Percentiles rank a stretch among this genome's conserved stretches.
Evolutionary conservation across 2,329 filamentous ascomycete species (phyloP).

Genomic region (Trichoderma afroharzianum): DNA sequence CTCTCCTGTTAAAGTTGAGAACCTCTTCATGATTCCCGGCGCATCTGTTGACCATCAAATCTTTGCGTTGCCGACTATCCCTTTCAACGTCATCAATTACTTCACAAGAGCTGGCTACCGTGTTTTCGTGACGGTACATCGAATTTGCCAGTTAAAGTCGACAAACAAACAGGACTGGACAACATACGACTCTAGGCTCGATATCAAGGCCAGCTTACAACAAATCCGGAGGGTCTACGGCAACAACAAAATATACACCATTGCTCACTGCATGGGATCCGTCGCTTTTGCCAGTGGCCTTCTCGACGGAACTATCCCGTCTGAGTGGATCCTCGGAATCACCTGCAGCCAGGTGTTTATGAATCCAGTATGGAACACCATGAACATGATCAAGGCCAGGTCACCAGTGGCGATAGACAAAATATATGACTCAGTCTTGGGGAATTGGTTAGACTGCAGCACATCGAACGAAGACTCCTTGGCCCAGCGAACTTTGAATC

Average conservation of each 20-base stretch:
- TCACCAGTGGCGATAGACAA: slow-evolving; percentile 48
- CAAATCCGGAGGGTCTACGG: slow-evolving; percentile 44
- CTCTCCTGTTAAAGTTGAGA: slow-evolving; percentile 29
- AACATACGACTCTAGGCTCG: slow-evolving; percentile 56
- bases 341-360: slow-evolving; percentile 61
- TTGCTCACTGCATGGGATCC: slow-evolving; percentile 62
- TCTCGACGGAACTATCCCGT: slow-evolving; percentile 57
- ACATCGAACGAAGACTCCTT: slow-evolving; percentile 41
- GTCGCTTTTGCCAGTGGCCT: slow-evolving; percentile 57
- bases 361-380: slow-evolving; percentile 54
- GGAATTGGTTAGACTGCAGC: slow-evolving; percentile 54
- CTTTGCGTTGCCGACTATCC: slow-evolving; percentile 59
- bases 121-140: slow-evolving; percentile 55
- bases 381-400: slow-evolving; percentile 55
- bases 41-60: slow-evolving; percentile 62
- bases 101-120: slow-evolving; percentile 58
- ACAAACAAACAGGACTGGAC: slow-evolving; percentile 52
- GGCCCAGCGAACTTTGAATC: slow-evolving; percentile 51
- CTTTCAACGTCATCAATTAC: slow-evolving; percentile 61
- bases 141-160: slow-evolving; percentile 52
- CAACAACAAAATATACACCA: slow-evolving; percentile 47
- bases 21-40: slow-evolving; percentile 60
- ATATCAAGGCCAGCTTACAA: slow-evolving; percentile 54
- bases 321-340: slow-evolving; percentile 55
- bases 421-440: slow-evolving; percentile 45